These are phyloP conservation scores for Hygrocybe punicea DNA, from an alignment of 768 basidiomycete species.

Conservation along the genomic window DNA sequence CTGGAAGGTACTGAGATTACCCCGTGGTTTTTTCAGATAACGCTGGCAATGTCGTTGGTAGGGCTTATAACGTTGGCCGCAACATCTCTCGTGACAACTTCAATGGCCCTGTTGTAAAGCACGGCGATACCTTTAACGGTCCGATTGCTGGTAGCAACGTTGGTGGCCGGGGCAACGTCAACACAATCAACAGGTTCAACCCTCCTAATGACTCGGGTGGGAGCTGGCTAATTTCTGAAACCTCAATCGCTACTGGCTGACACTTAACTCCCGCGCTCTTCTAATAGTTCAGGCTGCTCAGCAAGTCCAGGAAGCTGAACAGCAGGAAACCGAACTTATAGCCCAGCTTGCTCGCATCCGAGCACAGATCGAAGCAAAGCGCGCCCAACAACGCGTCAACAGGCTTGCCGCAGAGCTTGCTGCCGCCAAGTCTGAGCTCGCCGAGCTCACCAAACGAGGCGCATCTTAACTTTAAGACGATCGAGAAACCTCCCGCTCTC, in stretches of 20 bases:
- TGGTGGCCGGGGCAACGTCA: constrained; percentile 6
- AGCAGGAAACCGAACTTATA: background rate
- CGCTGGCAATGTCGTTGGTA: background rate
- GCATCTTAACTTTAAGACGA: too few relatives aligned
- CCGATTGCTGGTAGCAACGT: constrained; percentile 4
- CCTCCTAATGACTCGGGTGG: background rate
- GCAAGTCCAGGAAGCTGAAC: background rate
- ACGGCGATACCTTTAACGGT: constrained; percentile 7
- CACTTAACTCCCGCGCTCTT: background rate
- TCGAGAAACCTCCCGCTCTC: too few relatives aligned
- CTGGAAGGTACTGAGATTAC: background rate
- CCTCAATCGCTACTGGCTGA: background rate
- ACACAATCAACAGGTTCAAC: background rate
- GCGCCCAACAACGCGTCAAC: background rate
- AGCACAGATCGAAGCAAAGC: background rate
- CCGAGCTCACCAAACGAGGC: background rate
- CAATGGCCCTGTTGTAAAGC: background rate
- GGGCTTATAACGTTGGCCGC: background rate
- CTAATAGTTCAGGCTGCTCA: background rate
- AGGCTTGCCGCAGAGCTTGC: background rate
- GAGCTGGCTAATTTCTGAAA: background rate
- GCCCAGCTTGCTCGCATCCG: background rate
- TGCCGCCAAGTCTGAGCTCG: background rate
- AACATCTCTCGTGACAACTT: background rate
- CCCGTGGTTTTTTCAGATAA: background rate